Percentiles rank a stretch among this genome's conserved stretches.
These are phyloP conservation scores for Phytopythium litorale DNA, from an alignment of 352 stramenopile genomes.

Conservation along the genomic window DNA sequence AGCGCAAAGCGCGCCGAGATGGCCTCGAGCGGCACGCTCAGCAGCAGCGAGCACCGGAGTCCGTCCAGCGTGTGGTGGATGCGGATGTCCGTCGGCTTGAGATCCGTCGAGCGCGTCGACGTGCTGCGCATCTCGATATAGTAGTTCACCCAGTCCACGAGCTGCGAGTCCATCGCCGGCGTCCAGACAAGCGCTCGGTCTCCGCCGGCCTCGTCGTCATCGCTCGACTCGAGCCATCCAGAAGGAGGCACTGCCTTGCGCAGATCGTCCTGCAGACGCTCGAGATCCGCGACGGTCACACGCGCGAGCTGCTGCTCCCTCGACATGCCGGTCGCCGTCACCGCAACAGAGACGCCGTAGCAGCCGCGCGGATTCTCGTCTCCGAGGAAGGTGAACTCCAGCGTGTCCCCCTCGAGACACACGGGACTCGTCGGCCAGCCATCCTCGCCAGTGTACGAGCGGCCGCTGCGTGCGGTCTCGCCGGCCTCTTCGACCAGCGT, in stretches of 20 bases:
- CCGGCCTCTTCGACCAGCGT: conserved; percentile 4
- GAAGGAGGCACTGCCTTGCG: conserved; percentile 1
- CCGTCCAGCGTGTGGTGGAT: conserved; percentile 68
- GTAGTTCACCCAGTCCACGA: conserved; percentile 87
- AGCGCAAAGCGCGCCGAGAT: conserved; percentile 77
- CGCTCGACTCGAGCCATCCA: neutral
- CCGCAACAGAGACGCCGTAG: conserved; percentile 56
- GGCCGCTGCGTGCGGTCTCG: conserved; percentile 18
- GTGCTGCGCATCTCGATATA: conserved; percentile 47
- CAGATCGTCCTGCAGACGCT: conserved; percentile 30
- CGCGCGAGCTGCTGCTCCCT: conserved; percentile 62
- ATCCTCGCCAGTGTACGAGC: conserved; percentile 33
- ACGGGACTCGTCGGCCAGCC: conserved; percentile 49
- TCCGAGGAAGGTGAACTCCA: conserved; percentile 58
- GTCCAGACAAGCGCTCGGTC: conserved; percentile 34
- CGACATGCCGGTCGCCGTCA: conserved; percentile 54
- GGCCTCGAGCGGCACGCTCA: conserved; percentile 47
- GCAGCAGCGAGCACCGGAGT: conserved; percentile 62
- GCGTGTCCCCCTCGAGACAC: conserved; percentile 49
- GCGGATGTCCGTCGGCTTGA: conserved; percentile 69
- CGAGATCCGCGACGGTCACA: conserved; percentile 33
- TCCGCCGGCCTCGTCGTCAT: neutral
- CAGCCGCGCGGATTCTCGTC: conserved; percentile 52
- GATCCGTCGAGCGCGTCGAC: conserved; percentile 42
- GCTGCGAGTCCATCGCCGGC: conserved; percentile 70